Evolutionary conservation across 208 protist species (phyloP).

Genomic region (Wallacemonas collosoma): DNA sequence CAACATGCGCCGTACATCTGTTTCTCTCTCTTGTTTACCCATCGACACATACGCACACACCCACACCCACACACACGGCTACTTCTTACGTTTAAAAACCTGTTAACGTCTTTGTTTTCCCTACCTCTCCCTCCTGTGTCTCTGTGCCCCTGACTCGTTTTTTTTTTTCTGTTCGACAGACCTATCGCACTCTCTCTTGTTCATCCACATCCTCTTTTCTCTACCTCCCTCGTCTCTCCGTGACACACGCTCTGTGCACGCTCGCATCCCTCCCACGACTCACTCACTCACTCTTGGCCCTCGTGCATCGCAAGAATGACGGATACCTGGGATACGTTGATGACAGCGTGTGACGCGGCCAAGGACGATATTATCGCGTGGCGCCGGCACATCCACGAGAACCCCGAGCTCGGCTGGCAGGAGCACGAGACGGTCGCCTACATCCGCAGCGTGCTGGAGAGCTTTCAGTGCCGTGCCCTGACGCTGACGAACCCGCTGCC

Average conservation of each 20-base stretch:
- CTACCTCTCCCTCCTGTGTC: no score
- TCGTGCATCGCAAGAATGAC: not conserved
- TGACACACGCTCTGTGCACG: not conserved
- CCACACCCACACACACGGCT: no score
- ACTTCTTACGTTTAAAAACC: no score
- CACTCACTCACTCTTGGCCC: no score
- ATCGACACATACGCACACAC: no score
- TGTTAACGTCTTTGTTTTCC: no score
- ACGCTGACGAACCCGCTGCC: conserved; percentile 43
- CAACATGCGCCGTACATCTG: no score
- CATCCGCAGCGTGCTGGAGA: conserved; percentile 37
- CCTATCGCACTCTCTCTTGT: no score
- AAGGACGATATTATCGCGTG: conserved; percentile 24
- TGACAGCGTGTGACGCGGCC: conserved; percentile 24
- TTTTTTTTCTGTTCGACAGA: conserved; percentile 14
- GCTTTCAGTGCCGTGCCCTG: conserved; percentile 38
- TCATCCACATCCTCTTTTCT: no score
- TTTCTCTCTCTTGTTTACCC: no score
- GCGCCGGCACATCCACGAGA: conserved; percentile 48
- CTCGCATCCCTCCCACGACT: not conserved
- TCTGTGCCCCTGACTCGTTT: not conserved
- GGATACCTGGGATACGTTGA: conserved; percentile 21
- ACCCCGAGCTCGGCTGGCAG: conserved; percentile 53
- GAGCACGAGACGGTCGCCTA: conserved; percentile 56
- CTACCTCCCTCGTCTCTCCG: no score